Percentiles rank a stretch among this genome's conserved stretches.
Conservation (phyloP, 1,284 basidiomycete genomes). For the Ganoderma lucidum region DNA sequence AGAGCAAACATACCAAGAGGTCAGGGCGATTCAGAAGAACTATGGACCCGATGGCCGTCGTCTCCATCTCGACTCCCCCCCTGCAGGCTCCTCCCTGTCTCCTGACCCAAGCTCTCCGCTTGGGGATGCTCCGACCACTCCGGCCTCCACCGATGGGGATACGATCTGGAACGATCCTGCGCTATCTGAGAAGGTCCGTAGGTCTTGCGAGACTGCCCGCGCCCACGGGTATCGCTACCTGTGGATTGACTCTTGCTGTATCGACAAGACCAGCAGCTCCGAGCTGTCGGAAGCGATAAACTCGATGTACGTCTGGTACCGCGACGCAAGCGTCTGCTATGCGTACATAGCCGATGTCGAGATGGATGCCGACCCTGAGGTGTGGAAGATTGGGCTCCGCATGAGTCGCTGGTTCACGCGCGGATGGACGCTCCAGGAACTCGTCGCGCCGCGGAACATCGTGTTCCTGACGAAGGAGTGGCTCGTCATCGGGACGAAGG, state of each 20-base stretch:
- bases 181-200: slow-evolving; percentile 2
- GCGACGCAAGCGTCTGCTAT: slow-evolving; percentile 1
- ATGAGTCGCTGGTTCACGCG: too few species aligned
- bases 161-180: neutral
- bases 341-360: slow-evolving; percentile 3
- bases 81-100: neutral
- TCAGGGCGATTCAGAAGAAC: neutral
- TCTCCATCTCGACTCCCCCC: neutral
- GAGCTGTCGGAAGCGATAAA: slow-evolving; percentile 8
- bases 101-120: neutral
- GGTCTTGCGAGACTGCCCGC: neutral
- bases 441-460: neutral
- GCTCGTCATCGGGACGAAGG: slow-evolving; percentile 11
- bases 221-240: neutral
- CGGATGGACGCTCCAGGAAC: neutral
- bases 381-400: neutral
- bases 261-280: slow-evolving; percentile 12
- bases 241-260: slow-evolving; percentile 8
- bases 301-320: slow-evolving; percentile 11
- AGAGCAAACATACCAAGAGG: neutral
- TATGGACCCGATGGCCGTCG: neutral
- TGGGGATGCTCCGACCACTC: neutral
- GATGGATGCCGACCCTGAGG: neutral
- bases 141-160: neutral
- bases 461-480: slow-evolving; percentile 9